Percentiles rank a stretch among this genome's conserved stretches.
phyloP scores from a whole-genome alignment of 164 flowering plant genomes.

The Dillenia turbinata region DNA sequence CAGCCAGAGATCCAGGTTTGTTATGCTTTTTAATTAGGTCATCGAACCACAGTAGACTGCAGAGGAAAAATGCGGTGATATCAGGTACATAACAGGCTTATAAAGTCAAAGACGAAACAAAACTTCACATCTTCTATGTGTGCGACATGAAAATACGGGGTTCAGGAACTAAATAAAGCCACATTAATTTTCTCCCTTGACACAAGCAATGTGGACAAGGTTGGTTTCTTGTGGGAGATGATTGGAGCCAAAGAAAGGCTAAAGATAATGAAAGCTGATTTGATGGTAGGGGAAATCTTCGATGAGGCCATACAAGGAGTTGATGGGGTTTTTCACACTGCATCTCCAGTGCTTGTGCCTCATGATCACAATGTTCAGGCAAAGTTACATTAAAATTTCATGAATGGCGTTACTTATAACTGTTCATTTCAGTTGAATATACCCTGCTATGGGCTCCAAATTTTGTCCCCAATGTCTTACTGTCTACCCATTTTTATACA shows the following conservation, averaged over 20 bases:
- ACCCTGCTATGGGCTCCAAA: constrained; percentile 21
- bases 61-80: too few relatives aligned
- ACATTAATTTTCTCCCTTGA: neutral
- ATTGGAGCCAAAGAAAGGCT: constrained; percentile 88
- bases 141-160: neutral
- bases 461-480: constrained; percentile 44
- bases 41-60: too few relatives aligned
- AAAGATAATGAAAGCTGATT: constrained; percentile 57
- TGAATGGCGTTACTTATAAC: too few relatives aligned
- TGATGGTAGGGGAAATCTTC: constrained; percentile 78
- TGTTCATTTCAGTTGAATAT: too few relatives aligned
- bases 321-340: constrained; percentile 84
- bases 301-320: constrained; percentile 75
- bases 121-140: neutral
- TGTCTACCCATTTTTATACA: neutral
- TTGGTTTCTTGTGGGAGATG: constrained; percentile 62
- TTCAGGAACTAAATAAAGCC: too few relatives aligned
- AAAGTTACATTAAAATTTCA: too few relatives aligned
- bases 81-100: too few relatives aligned
- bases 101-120: too few relatives aligned
- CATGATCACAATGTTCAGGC: too few relatives aligned
- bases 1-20: constrained; percentile 46
- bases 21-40: neutral
- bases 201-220: constrained; percentile 54
- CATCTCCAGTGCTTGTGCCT: constrained; percentile 56